Percentiles rank a stretch among this genome's conserved stretches.
phyloP scores from a whole-genome alignment of 129 eudicot species.

The Smallanthus sonchifolius region DNA sequence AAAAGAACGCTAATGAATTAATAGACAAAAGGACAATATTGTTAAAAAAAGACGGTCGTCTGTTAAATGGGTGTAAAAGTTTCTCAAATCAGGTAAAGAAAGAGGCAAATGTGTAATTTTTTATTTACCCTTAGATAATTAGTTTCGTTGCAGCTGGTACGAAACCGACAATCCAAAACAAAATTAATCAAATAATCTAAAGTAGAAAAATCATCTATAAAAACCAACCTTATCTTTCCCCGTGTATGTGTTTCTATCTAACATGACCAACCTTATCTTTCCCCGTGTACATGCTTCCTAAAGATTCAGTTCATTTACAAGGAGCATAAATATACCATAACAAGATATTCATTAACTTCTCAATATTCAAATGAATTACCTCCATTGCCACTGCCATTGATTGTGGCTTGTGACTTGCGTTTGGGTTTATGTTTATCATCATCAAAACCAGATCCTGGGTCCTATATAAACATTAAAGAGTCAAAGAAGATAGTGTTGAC shows the following conservation, averaged over 20 bases:
- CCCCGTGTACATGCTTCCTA: conserved; percentile 38
- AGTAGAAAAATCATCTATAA: conserved; percentile 6
- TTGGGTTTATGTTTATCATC: conserved; percentile 41
- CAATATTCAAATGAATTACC: conserved; percentile 32
- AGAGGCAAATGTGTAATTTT: not conserved
- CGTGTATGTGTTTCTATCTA: conserved; percentile 12
- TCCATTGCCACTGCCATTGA: conserved; percentile 28
- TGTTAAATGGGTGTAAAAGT: not conserved
- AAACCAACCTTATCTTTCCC: conserved; percentile 45
- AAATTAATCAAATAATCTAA: not conserved
- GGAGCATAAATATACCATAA: not conserved
- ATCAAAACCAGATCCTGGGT: conserved; percentile 42
- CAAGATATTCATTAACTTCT: not conserved
- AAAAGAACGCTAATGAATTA: not conserved
- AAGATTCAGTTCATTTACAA: conserved; percentile 15
- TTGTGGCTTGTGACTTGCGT: conserved; percentile 36
- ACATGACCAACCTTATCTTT: conserved; percentile 43
- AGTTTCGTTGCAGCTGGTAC: not conserved
- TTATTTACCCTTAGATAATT: not conserved
- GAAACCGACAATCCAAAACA: not conserved
- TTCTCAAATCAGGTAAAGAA: not conserved
- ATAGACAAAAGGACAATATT: not conserved
- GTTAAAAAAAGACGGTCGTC: not conserved
- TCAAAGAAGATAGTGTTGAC: not conserved
- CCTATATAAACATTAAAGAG: conserved; percentile 41